Evolutionary conservation across 2,329 filamentous ascomycete species (phyloP).

Genomic region (Monilinia fructicola): DNA sequence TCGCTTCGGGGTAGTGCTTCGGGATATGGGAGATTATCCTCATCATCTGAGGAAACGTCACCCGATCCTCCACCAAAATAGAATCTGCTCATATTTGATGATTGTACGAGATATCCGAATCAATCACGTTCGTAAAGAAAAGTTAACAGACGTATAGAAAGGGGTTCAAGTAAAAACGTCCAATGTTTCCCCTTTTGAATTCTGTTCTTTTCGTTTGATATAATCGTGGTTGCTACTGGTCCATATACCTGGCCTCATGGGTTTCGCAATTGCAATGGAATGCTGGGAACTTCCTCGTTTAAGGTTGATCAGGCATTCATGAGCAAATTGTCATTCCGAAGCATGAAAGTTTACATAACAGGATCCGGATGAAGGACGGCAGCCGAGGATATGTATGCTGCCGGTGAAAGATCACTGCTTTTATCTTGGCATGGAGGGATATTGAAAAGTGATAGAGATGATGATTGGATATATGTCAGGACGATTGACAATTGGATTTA

Average conservation of each 20-base stretch:
- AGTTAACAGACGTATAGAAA: neutral
- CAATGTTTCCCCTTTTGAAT: neutral
- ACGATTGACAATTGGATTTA: constrained; percentile 2
- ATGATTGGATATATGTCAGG: constrained; percentile 8
- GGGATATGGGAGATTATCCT: constrained; percentile 81
- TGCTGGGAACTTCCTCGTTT: neutral
- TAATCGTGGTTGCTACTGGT: neutral
- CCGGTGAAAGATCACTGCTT: constrained; percentile 2
- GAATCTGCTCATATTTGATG: constrained; percentile 48
- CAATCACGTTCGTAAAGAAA: neutral
- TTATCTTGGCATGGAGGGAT: constrained; percentile 12
- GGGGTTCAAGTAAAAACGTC: neutral
- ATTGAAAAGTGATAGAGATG: neutral
- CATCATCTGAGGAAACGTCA: constrained; percentile 48
- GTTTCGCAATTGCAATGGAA: neutral
- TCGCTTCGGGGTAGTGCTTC: constrained; percentile 77
- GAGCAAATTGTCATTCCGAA: constrained; percentile 1
- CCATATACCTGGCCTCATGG: neutral
- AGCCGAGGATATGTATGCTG: neutral
- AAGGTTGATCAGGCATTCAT: constrained; percentile 14
- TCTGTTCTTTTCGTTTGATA: constrained; percentile 10
- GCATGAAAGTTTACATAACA: constrained; percentile 3
- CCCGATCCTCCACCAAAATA: constrained; percentile 43
- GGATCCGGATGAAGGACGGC: constrained; percentile 9
- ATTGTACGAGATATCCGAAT: neutral